A percentile compares a stretch with the other conserved stretches of the same genome.
Evolutionary conservation across 257 asterid genomes (phyloP).

Genomic region (Jacaranda copaia): DNA sequence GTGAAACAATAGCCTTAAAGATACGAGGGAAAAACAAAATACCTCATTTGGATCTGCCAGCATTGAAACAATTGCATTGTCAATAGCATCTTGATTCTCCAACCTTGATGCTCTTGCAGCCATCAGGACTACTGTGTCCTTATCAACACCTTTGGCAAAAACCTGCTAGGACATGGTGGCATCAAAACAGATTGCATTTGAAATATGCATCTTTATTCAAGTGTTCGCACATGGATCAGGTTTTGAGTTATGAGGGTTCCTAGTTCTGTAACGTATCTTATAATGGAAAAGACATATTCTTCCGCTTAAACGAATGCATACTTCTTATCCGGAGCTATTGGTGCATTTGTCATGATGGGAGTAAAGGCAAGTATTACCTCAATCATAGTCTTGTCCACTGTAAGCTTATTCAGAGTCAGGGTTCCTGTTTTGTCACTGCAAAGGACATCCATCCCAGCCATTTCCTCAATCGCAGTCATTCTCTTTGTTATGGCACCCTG

Average conservation of each 20-base stretch:
- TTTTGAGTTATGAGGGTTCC: too few relatives aligned
- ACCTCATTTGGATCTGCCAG: constrained; percentile 50
- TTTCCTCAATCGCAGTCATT: constrained; percentile 48
- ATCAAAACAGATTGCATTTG: constrained; percentile 2
- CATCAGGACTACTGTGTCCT: constrained; percentile 42
- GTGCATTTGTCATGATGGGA: background rate
- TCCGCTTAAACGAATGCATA: too few relatives aligned
- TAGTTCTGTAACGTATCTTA: too few relatives aligned
- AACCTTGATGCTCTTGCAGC: constrained; percentile 52
- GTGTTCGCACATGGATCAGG: too few relatives aligned
- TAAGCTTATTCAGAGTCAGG: constrained; percentile 43
- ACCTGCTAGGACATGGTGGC: constrained; percentile 35
- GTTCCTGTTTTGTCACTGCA: constrained; percentile 53
- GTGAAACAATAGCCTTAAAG: background rate
- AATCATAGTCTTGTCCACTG: constrained; percentile 41
- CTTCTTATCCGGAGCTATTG: too few relatives aligned
- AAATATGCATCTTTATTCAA: too few relatives aligned
- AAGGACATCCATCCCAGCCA: constrained; percentile 52
- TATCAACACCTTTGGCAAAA: constrained; percentile 39
- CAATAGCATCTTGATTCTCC: constrained; percentile 53
- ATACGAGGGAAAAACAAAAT: background rate
- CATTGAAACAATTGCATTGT: constrained; percentile 47
- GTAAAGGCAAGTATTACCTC: constrained; percentile 32
- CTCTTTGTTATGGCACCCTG: constrained; percentile 52
- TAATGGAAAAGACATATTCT: too few relatives aligned